Conservation (phyloP, 441 rosid species). For the Erodium trifolium region DNA sequence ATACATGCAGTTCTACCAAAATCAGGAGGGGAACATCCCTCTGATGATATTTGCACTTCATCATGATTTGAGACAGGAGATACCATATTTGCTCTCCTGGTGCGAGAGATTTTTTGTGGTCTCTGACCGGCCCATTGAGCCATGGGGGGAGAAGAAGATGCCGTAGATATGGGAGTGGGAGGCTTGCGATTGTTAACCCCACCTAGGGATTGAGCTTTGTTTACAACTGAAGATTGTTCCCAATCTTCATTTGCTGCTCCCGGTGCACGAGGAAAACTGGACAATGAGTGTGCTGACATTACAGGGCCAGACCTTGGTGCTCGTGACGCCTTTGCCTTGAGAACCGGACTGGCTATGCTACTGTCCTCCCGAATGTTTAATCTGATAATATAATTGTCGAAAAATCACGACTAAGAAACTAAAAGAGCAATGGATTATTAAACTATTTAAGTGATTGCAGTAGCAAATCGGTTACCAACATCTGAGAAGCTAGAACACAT, state of each 20-base stretch:
- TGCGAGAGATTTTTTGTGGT: conserved; percentile 73
- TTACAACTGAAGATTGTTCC: conserved; percentile 40
- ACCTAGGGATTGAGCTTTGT: conserved; percentile 33
- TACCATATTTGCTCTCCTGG: conserved; percentile 72
- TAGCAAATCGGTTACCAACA: conserved; percentile 9
- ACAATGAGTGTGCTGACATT: conserved; percentile 58
- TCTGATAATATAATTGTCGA: conserved; percentile 32
- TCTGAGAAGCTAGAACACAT: conserved; percentile 22
- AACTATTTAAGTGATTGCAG: conserved; percentile 7
- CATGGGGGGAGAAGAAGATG: conserved; percentile 70
- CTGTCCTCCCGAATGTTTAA: conserved; percentile 45
- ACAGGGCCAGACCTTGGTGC: conserved; percentile 61
- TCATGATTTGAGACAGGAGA: conserved; percentile 58
- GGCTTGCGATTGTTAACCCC: conserved; percentile 40
- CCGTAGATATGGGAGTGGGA: conserved; percentile 36
- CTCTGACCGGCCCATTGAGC: conserved; percentile 97
- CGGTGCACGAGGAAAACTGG: conserved; percentile 44
- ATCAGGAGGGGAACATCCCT: conserved; percentile 52
- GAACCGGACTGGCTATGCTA: conserved; percentile 39
- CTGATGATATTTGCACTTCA: conserved; percentile 55
- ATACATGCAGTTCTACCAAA: conserved; percentile 46
- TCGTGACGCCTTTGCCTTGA: conserved; percentile 65
- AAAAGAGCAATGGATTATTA: background rate
- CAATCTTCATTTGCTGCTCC: conserved; percentile 51
- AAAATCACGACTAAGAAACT: conserved; percentile 12